Evolutionary conservation across 1,139 yeast genomes (phyloP).

Genomic region (Insectozyma bohioensis): DNA sequence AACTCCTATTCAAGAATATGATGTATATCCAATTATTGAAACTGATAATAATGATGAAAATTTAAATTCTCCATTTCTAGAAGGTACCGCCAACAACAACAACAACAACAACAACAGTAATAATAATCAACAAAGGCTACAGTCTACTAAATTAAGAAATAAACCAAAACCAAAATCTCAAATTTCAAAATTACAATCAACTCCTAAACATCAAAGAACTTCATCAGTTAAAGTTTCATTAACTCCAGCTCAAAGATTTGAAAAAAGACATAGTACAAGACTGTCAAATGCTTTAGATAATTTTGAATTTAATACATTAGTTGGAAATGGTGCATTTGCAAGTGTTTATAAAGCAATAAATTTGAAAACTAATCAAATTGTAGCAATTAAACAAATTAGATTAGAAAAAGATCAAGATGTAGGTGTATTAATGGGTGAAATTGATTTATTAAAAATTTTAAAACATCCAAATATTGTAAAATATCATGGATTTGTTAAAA

Average conservation of each 20-base stretch:
- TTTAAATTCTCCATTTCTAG: slow-evolving; percentile 10
- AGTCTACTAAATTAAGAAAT: slow-evolving; percentile 7
- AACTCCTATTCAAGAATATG: slow-evolving; percentile 3
- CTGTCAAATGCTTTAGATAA: slow-evolving; percentile 48
- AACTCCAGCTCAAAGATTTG: slow-evolving; percentile 55
- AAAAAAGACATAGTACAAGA: slow-evolving; percentile 39
- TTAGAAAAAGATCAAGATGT: slow-evolving; percentile 49
- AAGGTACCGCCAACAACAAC: neutral
- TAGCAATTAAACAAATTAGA: slow-evolving; percentile 83
- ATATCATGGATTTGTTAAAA: slow-evolving; percentile 84
- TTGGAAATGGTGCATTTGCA: slow-evolving; percentile 95
- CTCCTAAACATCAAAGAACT: slow-evolving; percentile 25
- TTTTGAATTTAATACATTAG: slow-evolving; percentile 65
- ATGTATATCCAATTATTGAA: slow-evolving; percentile 10
- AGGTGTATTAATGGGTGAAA: slow-evolving; percentile 71
- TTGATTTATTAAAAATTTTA: slow-evolving; percentile 76
- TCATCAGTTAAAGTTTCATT: slow-evolving; percentile 46
- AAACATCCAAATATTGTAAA: slow-evolving; percentile 86
- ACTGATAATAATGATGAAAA: slow-evolving; percentile 9
- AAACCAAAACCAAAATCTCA: slow-evolving; percentile 3
- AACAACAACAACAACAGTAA: neutral
- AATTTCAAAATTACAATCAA: slow-evolving; percentile 10
- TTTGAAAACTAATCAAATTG: slow-evolving; percentile 61
- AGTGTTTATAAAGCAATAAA: slow-evolving; percentile 84
- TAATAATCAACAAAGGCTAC: slow-evolving; percentile 1